Evolutionary conservation across 2,329 filamentous ascomycete species (phyloP), one percentile per base, ranked within the genome.

Genomic region (Lachnellula cervina): DNA sequence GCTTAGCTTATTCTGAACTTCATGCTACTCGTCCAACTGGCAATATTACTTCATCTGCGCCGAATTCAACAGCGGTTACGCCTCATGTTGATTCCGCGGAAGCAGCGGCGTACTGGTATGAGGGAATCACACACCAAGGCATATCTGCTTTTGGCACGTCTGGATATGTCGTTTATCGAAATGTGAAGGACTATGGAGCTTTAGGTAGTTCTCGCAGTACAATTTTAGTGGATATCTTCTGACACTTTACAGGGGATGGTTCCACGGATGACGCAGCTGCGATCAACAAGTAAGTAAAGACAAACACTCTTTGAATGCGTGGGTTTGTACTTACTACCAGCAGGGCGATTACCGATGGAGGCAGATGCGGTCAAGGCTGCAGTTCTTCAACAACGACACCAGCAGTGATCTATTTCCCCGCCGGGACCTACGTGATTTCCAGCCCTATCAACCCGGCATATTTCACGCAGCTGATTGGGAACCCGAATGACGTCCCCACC

Each of bases 191-290:
- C n/a, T 63, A 51, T 49, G 61, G 62, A 4, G 61, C 62, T 8
- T 55, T 40, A 48, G 60, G 62, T 61, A 49, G 16, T 16, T 34
- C 11, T 34, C 5, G 11, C 43, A 17, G 16, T 1, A 21, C 25
- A 6, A 19, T 11, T 34, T 28, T 9, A 11, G 19, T 25, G n/a
- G 7, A 52, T 14, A 21, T 23, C 7, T 17, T 14, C 50, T 34
- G 14, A 49, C 34, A 40, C 2, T 45, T 19, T 14, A 40, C 32
- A 61, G 59, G 61, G 25, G 82, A 87, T 64, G 62, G 85, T 8
- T 72, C 76, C 0, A 87, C 86, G n/a, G 92, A 97, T 69, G 91
- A 96, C 68, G 96, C 91, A 0, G 61, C 73, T 1, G 89, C 91
- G 55, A 96, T 97, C 80, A 96, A 96, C 75, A 71, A 75, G 25